Evolutionary conservation across 2,329 filamentous ascomycete species (phyloP), one percentile per base, ranked within the genome.

Genomic region (Clonostachys byssicola): DNA sequence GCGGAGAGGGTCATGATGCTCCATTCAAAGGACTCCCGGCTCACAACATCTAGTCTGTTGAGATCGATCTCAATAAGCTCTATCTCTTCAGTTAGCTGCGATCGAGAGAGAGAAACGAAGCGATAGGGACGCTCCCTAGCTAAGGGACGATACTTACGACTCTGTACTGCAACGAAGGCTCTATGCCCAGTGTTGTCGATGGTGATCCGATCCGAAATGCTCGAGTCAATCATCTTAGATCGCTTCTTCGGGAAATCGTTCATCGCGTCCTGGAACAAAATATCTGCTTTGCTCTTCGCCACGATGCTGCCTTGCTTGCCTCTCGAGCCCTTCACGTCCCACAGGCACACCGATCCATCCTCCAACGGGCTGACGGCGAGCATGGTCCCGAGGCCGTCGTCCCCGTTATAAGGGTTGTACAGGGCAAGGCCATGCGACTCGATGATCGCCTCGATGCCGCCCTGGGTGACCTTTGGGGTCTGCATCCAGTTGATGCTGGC

Each of bases 311-410:
- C 87, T 53, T 75, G 78, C 52, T 61, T 72, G 6, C 66, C 66
- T 43, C 69, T 68, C 33, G 74, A 77, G 2, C 78, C 78, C 47
- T 77, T 81, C 44, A 89, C 71, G 59, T 95, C 88, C 91, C 91
- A 96, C 7, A 96, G 67, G 55, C 86, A 89, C n/a, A 96, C 78
- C 45, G 88, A 90, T 1, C 91, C 91, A 60, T 96, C 89, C 49
- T 95, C 89, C 8, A 96, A 71, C 3, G 91, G 89, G 1, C 87
- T 85, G 14, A 95, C 77, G 0, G 89, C 83, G 46, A 85, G 72
- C 51, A 75, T 52, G 4, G 67, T 68, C 33, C 66, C 69, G 14
- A 56, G 47, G 4, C 59, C 59, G 14, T 77, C 72, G 20, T 79
- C 72, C 16, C 78, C 67, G n/a, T 73, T 68, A 34, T 73, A 74